Evolutionary conservation across 345 rosid species (phyloP).

Genomic region (Eucalyptus dawsonii): DNA sequence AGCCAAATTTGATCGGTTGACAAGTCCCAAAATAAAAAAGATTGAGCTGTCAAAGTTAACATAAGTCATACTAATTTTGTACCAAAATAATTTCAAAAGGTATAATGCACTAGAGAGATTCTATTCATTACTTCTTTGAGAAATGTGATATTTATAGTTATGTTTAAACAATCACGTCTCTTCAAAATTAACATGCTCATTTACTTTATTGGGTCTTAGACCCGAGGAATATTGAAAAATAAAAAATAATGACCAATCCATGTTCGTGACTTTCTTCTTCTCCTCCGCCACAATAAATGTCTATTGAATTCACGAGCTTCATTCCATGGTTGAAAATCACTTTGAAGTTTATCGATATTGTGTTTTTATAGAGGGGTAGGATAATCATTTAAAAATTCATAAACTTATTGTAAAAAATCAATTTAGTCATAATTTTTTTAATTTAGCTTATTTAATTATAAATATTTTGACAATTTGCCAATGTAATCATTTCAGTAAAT

Average conservation of each 20-base stretch:
- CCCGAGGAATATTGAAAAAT: not conserved
- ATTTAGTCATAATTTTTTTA: not conserved
- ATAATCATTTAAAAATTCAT: not conserved
- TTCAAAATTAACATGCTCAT: not conserved
- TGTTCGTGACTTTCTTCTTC: not conserved
- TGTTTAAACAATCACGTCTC: not conserved
- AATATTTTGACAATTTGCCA: accelerated
- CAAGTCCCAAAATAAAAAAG: not conserved
- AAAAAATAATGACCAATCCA: not conserved
- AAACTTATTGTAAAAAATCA: no score
- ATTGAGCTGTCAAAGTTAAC: not conserved
- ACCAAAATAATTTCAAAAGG: not conserved
- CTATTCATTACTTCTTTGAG: not conserved
- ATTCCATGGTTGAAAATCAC: not conserved
- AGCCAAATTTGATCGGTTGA: not conserved
- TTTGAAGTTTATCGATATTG: not conserved
- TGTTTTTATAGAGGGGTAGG: not conserved
- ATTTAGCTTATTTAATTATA: not conserved
- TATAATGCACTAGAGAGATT: not conserved
- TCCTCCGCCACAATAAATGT: not conserved
- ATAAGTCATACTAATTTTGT: not conserved
- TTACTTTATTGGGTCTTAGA: not conserved
- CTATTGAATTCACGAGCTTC: not conserved
- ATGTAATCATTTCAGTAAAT: not conserved
- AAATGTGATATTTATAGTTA: not conserved